A percentile compares a stretch with the other conserved stretches of the same genome.
Evolutionary conservation across 768 basidiomycete species (phyloP).

Genomic region (Nidularia pulvinata): DNA sequence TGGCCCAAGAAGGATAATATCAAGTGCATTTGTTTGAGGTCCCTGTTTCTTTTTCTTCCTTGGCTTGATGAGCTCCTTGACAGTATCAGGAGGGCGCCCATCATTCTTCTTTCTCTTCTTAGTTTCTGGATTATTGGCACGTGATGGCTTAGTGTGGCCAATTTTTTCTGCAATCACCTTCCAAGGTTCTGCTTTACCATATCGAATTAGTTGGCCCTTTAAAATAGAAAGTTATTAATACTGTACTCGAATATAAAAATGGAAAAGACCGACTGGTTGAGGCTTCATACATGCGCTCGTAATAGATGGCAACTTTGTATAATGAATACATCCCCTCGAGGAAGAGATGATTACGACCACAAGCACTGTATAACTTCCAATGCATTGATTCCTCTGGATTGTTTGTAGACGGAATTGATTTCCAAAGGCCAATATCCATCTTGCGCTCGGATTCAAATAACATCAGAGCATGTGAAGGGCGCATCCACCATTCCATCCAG

Average conservation of each 20-base stretch:
- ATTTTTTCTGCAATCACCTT: conserved; percentile 9
- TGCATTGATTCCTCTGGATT: conserved; percentile 8
- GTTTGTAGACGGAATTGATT: conserved; percentile 1
- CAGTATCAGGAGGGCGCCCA: conserved; percentile 9
- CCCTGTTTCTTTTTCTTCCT: neutral
- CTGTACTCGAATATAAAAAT: neutral
- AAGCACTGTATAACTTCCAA: conserved; percentile 5
- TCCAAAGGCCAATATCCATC: conserved; percentile 9
- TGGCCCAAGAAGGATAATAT: neutral
- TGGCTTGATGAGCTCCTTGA: neutral
- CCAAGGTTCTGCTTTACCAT: conserved; percentile 24
- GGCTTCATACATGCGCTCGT: conserved; percentile 8
- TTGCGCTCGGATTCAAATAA: conserved; percentile 12
- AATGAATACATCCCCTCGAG: too few species aligned
- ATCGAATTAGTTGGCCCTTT: conserved; percentile 16
- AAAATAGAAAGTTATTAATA: neutral
- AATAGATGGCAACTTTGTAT: conserved; percentile 17
- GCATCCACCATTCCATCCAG: conserved; percentile 34
- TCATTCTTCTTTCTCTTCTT: conserved; percentile 18
- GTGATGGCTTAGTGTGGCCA: conserved; percentile 19
- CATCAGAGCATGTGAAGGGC: conserved; percentile 21
- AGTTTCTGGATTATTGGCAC: conserved; percentile 1
- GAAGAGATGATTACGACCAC: conserved; percentile 1
- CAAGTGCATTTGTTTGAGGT: neutral
- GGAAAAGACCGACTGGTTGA: conserved; percentile 4